Evolutionary conservation across 164 flowering plant genomes (phyloP).

Genomic region (Platanus orientalis): DNA sequence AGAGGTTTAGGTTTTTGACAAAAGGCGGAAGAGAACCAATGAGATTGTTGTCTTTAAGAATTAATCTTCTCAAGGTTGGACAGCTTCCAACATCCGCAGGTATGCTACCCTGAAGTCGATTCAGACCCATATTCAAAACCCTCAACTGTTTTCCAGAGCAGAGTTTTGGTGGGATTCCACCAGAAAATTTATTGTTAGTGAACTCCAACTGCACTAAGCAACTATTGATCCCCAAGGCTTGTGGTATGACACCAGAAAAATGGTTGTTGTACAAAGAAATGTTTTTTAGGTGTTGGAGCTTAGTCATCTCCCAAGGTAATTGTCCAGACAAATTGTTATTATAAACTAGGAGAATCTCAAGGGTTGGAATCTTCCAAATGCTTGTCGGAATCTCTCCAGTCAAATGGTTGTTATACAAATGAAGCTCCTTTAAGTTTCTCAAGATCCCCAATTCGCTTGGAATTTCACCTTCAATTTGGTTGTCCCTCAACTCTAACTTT

Average conservation of each 20-base stretch:
- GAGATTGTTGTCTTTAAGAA: background rate
- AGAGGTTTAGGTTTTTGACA: constrained; percentile 17
- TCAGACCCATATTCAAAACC: constrained; percentile 36
- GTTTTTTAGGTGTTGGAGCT: constrained; percentile 34
- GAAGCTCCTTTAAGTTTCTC: background rate
- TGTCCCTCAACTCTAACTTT: constrained; percentile 22
- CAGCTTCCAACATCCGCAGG: constrained; percentile 49
- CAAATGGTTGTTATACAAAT: background rate
- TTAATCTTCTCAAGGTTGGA: constrained; percentile 17
- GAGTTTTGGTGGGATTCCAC: constrained; percentile 49
- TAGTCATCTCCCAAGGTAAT: constrained; percentile 37
- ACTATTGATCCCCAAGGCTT: constrained; percentile 46
- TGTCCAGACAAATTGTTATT: constrained; percentile 41
- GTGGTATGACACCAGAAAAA: constrained; percentile 39
- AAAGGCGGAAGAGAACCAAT: constrained; percentile 12
- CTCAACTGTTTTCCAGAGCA: constrained; percentile 35
- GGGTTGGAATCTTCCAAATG: constrained; percentile 15
- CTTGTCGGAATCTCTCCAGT: constrained; percentile 38
- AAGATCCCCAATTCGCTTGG: constrained; percentile 10
- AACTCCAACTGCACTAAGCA: constrained; percentile 40
- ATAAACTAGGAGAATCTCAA: constrained; percentile 23
- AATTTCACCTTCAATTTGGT: constrained; percentile 52
- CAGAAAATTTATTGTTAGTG: constrained; percentile 41
- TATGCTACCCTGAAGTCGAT: constrained; percentile 10
- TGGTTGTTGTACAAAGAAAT: constrained; percentile 40